Conservation (phyloP, 176 grass and related monocot species). For the Pontederia paniculata region DNA sequence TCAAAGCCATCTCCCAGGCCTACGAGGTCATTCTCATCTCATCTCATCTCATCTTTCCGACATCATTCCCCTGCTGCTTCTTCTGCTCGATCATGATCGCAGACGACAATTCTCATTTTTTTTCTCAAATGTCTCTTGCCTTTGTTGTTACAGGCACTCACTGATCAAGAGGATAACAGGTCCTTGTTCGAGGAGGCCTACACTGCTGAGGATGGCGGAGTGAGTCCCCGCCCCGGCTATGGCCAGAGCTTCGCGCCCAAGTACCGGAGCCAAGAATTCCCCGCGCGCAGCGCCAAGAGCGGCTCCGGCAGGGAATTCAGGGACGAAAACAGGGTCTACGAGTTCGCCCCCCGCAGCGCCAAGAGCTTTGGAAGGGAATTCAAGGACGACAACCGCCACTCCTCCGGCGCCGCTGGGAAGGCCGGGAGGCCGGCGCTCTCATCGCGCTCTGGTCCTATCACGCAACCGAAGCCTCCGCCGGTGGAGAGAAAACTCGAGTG, state of each 20-base stretch:
- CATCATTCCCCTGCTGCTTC: not conserved
- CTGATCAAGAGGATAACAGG: constrained; percentile 73
- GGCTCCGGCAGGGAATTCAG: constrained; percentile 5
- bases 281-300: not conserved
- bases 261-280: not conserved
- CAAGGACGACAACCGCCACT: constrained; percentile 45
- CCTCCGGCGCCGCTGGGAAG: constrained; percentile 8
- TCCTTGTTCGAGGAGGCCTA: not conserved
- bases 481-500: constrained; percentile 72
- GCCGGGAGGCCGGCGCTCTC: constrained; percentile 48
- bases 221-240: too few relatives aligned
- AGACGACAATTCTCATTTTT: not conserved
- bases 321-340: constrained; percentile 3
- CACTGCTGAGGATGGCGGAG: not conserved
- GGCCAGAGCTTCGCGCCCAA: too few relatives aligned
- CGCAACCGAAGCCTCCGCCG: constrained; percentile 61
- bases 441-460: constrained; percentile 67
- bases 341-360: constrained; percentile 19
- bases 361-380: constrained; percentile 40
- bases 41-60: not conserved
- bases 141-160: constrained; percentile 38
- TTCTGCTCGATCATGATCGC: not conserved
- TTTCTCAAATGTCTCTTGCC: not conserved
- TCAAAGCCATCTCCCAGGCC: constrained; percentile 87
- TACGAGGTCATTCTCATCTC: constrained; percentile 39